phyloP scores from a whole-genome alignment of 2,329 filamentous ascomycete species.

The Cordyceps pruinosa region DNA sequence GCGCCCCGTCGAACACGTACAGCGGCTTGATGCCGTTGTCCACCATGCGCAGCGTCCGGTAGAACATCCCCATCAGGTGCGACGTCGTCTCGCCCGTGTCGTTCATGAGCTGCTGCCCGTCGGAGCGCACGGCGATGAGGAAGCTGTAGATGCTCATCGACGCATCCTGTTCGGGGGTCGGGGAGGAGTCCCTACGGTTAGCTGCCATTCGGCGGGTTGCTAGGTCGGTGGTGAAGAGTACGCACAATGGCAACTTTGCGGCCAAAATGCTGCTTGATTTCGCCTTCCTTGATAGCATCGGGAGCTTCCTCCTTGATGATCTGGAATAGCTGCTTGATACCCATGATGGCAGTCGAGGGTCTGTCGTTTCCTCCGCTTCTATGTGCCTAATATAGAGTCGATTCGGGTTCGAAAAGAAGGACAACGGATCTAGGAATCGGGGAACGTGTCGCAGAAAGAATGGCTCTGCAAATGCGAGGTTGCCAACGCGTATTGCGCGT shows the following conservation, averaged over 20 bases:
- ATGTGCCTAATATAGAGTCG: not conserved
- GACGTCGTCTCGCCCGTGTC: slow-evolving; percentile 95
- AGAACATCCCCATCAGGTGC: slow-evolving; percentile 99
- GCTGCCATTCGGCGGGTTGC: not conserved
- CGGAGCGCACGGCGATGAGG: slow-evolving; percentile 92
- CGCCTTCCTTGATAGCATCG: slow-evolving; percentile 90
- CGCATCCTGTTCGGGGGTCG: slow-evolving; percentile 27
- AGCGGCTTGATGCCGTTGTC: slow-evolving; percentile 98
- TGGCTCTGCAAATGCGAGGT: not conserved
- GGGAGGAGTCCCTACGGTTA: not conserved
- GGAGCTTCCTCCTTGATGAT: slow-evolving; percentile 90
- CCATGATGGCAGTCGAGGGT: slow-evolving; percentile 36
- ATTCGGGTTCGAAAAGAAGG: not conserved
- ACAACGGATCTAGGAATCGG: not conserved
- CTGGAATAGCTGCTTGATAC: slow-evolving; percentile 67
- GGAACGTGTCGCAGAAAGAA: not conserved
- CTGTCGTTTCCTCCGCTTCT: not conserved
- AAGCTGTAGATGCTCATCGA: slow-evolving; percentile 99
- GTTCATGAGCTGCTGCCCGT: slow-evolving; percentile 92
- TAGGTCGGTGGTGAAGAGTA: slow-evolving; percentile 15
- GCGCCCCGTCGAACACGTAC: slow-evolving; percentile 95
- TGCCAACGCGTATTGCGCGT: slow-evolving; percentile 9
- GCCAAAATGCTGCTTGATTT: slow-evolving; percentile 98
- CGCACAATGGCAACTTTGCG: slow-evolving; percentile 95
- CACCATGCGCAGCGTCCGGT: slow-evolving; percentile 94